Evolutionary conservation across 2,329 filamentous ascomycete species (phyloP), one percentile per base, ranked within the genome.

Genomic region (Arachnomyces sp.): DNA sequence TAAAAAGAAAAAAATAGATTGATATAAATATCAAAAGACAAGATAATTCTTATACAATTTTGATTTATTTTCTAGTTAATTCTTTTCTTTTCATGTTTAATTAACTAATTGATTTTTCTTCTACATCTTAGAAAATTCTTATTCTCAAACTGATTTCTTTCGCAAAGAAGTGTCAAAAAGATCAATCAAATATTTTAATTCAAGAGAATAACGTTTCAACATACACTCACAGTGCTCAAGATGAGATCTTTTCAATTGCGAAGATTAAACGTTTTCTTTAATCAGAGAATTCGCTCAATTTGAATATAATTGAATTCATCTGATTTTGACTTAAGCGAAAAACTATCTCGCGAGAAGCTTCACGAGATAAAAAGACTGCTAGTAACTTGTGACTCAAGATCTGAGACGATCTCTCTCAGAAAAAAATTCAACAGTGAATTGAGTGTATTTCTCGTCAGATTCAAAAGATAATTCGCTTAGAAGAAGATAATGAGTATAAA

Each of bases 101-200:
- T 25, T 9, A 25, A 25, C 20, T 25, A 9, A 25, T 9, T 5
- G 9, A 5, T 25, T 25, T 25, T 9, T n/a, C 31, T 32, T 30
- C 33, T 30, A 43, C 20, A 36, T 30, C 11, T 28, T 5, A 33
- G 18, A 14, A 25, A 18, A 38, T 31, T 32, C 37, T 31, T 20
- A 17, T 28, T 28, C 49, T 54, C 14, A 49, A 49, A 39, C 39
- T 54, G 9, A 35, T 54, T 13, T 48, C 45, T 3, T 54, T 54
- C 45, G 45, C 41, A 30, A 32, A 39, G 32, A 33, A 45, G 33
- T 49, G 38, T 31, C 5, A 37, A 20, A 31, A 37, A 11, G 38
- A 42, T 39, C 29, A 43, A 2, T 48, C 45, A 28, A 41, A 44
- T 38, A 46, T 49, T 11, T 33, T 52, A 9, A 43, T 53, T 39